Conservation (phyloP, 2,329 filamentous ascomycete genomes). For the Colletotrichum tanaceti region DNA sequence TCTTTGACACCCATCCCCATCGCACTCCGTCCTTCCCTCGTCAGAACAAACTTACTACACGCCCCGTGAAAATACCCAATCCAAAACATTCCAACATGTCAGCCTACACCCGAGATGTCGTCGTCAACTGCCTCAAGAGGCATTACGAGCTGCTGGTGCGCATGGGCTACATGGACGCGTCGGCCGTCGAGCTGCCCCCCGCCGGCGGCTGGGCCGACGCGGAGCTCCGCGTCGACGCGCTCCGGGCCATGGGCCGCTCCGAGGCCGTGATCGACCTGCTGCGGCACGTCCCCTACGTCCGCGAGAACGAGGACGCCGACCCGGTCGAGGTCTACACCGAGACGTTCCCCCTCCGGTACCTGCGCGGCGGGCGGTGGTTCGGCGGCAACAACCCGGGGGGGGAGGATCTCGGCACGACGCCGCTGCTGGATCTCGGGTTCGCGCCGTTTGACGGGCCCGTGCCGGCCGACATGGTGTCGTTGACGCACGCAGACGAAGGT, state of each 20-base stretch:
- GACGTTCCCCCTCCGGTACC: conserved; percentile 37
- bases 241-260: conserved; percentile 40
- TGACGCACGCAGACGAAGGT: conserved; percentile 38
- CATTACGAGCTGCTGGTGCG: conserved; percentile 38
- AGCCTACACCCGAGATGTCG: conserved; percentile 21
- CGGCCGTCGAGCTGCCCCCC: conserved; percentile 29
- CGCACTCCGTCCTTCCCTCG: neutral
- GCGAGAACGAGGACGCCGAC: conserved; percentile 32
- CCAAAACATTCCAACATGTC: conserved; percentile 14
- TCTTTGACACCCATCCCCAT: neutral
- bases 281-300: conserved; percentile 36
- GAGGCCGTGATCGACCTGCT: conserved; percentile 36
- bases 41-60: neutral
- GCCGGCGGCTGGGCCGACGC: conserved; percentile 36
- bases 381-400: conserved; percentile 8
- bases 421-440: conserved; percentile 34
- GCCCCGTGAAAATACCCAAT: neutral
- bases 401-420: conserved; percentile 17
- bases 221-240: conserved; percentile 37
- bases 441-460: conserved; percentile 39
- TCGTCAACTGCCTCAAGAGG: conserved; percentile 35
- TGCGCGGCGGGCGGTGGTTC: conserved; percentile 38
- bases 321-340: conserved; percentile 35
- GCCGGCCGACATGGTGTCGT: conserved; percentile 36
- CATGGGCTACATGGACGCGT: conserved; percentile 34